phyloP scores from a whole-genome alignment of 192 early-diverging fungal genomes.

The Endogone sp. region DNA sequence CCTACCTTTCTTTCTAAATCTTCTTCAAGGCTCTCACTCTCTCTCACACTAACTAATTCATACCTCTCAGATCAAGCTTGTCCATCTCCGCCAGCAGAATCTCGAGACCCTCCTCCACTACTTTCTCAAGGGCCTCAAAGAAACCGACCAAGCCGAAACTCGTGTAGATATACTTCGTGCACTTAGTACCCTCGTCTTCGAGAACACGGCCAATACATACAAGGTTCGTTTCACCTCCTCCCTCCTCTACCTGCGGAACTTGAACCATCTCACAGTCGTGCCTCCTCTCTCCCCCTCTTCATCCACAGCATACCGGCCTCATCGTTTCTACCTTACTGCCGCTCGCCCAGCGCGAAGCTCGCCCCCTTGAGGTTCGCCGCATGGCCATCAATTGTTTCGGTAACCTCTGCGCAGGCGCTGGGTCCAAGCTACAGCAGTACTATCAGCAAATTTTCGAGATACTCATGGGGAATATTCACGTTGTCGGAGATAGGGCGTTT shows the following conservation, averaged over 20 bases:
- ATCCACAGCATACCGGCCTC: neutral
- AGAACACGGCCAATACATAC: conserved; percentile 33
- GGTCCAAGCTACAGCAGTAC: conserved; percentile 38
- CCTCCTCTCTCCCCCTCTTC: neutral
- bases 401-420: conserved; percentile 57
- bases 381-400: conserved; percentile 71
- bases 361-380: conserved; percentile 37
- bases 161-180: conserved; percentile 48
- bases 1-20: neutral
- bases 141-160: conserved; percentile 9
- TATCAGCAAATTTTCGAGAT: conserved; percentile 48
- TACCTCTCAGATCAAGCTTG: neutral
- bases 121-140: conserved; percentile 13
- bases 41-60: neutral
- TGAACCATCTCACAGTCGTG: too few relatives aligned
- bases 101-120: conserved; percentile 19
- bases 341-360: conserved; percentile 12
- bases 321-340: conserved; percentile 6
- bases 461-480: conserved; percentile 41
- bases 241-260: neutral
- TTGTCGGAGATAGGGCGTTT: conserved; percentile 16
- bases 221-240: conserved; percentile 27
- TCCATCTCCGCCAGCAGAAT: conserved; percentile 10
- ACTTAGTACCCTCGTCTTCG: conserved; percentile 44
- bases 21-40: neutral